Evolutionary conservation across 306 rosid genomes (phyloP), one percentile per base, ranked within the genome.

Genomic region (Coriaria nepalensis): DNA sequence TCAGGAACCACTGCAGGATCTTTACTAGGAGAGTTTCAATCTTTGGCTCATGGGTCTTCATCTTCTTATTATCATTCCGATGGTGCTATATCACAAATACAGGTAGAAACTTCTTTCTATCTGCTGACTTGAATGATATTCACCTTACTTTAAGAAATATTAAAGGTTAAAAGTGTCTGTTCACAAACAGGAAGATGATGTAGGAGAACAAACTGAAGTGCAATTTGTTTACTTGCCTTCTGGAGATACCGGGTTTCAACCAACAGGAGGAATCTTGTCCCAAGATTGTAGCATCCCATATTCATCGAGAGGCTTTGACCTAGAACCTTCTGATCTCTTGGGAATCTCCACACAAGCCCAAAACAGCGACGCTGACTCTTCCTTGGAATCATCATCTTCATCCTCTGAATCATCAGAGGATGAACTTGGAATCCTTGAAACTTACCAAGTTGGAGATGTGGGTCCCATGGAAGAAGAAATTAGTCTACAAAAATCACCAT

Each of bases 1-100:
- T 67, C 93, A 12, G 90, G 86, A 42, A 65, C 77, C 51, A 34
- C 86, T 39, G 51, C 76, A 14, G 83, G 81, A 51, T 45, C 81
- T 35, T 45, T 75, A 65, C 56, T 74, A 47, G 93, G 68, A 40
- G 79, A 56, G 40, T 72, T 60, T 47, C 79, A 68, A 65, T 74
- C 96, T 41, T 69, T 78, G 62, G 67, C 64, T 59, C 83, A 74
- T 8, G 29, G 29, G 3, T 20, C 29, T 20, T 72, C 75, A 14
- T 69, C 87, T 13, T 65, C 93, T 40, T 74, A 64, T 49, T 67
- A 41, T 63, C 74, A 34, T 59, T 68, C 70, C 65, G 64, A 68
- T 41, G 74, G 72, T 64, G 59, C 80, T 41, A 39, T 67, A 52
- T 63, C 76, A 55, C 54, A 68, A 6, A 29, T 65, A 55, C 29